These are phyloP conservation scores for Zea mays DNA, from an alignment of 176 grass and related monocot genomes.

Conservation along the genomic window Zm-B73-REFERENCE-NAM-5.0 NC_050104.1:122784501-122785000, in stretches of 20 bases:
- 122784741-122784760: slow-evolving; percentile 70
- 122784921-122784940: background rate
- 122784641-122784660: slow-evolving; percentile 54
- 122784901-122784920: slow-evolving; percentile 14
- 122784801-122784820: slow-evolving; percentile 73
- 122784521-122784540: slow-evolving; percentile 59
- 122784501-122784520: slow-evolving; percentile 52
- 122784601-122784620: slow-evolving; percentile 59
- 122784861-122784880: background rate
- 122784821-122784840: slow-evolving; percentile 94
- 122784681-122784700: slow-evolving; percentile 53
- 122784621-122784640: slow-evolving; percentile 56
- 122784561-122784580: slow-evolving; percentile 85
- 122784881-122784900: background rate
- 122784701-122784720: slow-evolving; percentile 71
- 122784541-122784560: slow-evolving; percentile 96
- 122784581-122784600: slow-evolving; percentile 69
- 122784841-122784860: slow-evolving; percentile 82
- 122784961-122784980: background rate
- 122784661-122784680: slow-evolving; percentile 62
- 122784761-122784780: slow-evolving; percentile 68
- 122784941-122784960: background rate
- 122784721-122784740: slow-evolving; percentile 64
- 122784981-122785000: slow-evolving; percentile 40
- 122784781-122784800: slow-evolving; percentile 80